phyloP scores from a whole-genome alignment of 1,284 basidiomycete genomes.

The Pterulicium gracile region DNA sequence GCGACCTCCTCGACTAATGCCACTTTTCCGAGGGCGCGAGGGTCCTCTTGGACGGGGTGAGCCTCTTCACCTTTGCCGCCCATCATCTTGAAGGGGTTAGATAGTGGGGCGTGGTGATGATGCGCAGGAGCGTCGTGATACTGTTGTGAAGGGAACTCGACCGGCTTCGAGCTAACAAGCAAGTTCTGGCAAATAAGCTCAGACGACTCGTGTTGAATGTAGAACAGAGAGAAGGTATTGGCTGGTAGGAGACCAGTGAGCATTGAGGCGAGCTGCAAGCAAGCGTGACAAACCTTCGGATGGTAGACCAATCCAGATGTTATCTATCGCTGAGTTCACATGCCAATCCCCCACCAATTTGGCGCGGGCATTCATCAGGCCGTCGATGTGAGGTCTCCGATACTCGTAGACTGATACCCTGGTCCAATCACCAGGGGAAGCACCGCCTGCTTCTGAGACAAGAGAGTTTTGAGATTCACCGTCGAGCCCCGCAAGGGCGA shows the following conservation, averaged over 20 bases:
- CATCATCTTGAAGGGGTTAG: slow-evolving; percentile 51
- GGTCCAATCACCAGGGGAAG: neutral
- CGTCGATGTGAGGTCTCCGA: neutral
- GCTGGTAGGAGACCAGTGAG: slow-evolving; percentile 4
- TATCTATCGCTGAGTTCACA: slow-evolving; percentile 8
- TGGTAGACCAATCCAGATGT: slow-evolving; percentile 32
- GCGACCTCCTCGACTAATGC: slow-evolving; percentile 16
- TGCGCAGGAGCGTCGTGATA: slow-evolving; percentile 2
- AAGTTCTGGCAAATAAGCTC: slow-evolving; percentile 23
- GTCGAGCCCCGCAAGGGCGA: slow-evolving; percentile 34
- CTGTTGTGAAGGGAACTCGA: slow-evolving; percentile 11
- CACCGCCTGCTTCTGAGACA: slow-evolving; percentile 18
- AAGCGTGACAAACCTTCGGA: slow-evolving; percentile 29
- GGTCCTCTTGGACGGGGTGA: slow-evolving; percentile 13
- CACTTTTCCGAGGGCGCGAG: slow-evolving; percentile 14
- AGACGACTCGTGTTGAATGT: slow-evolving; percentile 18
- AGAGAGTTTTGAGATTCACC: slow-evolving; percentile 24
- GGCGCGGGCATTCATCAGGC: neutral
- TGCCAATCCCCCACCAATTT: neutral
- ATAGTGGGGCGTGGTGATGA: slow-evolving; percentile 21
- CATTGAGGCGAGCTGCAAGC: slow-evolving; percentile 1
- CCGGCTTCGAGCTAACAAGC: slow-evolving; percentile 17
- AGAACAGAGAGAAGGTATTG: slow-evolving; percentile 18
- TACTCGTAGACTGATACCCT: neutral
- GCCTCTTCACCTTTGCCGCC: slow-evolving; percentile 29